phyloP scores from a whole-genome alignment of 495 filamentous ascomycete genomes.

The Lophium mytilinum region DNA sequence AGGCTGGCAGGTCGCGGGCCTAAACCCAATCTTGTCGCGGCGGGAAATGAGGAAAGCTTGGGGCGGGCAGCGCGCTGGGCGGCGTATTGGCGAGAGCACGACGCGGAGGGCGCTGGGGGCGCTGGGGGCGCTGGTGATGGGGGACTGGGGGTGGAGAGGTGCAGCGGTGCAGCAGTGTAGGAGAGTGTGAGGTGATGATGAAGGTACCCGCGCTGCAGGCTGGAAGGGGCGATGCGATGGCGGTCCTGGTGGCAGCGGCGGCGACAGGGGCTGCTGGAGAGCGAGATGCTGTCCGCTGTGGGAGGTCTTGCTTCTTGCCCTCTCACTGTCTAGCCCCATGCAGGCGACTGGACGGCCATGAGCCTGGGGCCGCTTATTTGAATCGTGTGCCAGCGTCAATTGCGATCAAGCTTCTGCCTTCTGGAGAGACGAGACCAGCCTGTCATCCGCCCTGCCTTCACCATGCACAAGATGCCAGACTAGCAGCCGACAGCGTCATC shows the following conservation, averaged over 20 bases:
- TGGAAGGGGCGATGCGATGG: not conserved
- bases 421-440: too few relatives aligned
- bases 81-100: not conserved
- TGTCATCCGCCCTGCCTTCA: too few relatives aligned
- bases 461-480: too few relatives aligned
- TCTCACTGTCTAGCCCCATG: too few relatives aligned
- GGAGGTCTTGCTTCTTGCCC: conserved; percentile 11
- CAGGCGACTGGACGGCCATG: too few relatives aligned
- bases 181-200: not conserved
- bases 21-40: not conserved
- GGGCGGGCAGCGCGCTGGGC: too few relatives aligned
- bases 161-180: not conserved
- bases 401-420: too few relatives aligned
- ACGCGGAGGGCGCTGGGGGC: not conserved
- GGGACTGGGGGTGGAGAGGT: not conserved
- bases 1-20: not conserved
- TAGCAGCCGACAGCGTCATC: too few relatives aligned
- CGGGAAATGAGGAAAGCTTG: not conserved
- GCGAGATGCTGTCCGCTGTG: conserved; percentile 6
- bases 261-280: conserved; percentile 7
- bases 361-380: too few relatives aligned
- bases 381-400: too few relatives aligned
- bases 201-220: not conserved
- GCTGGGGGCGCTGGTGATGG: not conserved
- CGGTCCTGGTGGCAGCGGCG: conserved; percentile 3